phyloP scores from a whole-genome alignment of 805 yeast genomes.

The Lachancea mirantina region DNA sequence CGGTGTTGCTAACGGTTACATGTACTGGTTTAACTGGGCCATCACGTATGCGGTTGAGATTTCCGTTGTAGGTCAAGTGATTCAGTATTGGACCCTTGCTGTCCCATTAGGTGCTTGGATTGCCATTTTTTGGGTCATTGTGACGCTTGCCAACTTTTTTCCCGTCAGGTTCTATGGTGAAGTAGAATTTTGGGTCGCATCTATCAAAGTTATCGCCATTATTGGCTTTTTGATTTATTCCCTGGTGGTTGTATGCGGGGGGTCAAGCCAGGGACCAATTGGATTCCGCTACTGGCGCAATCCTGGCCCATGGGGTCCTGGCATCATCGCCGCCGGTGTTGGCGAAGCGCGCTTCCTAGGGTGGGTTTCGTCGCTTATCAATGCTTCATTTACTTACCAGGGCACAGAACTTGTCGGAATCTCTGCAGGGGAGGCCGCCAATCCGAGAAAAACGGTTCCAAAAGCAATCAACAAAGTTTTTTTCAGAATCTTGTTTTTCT shows the following conservation, averaged over 20 bases:
- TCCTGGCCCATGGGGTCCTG: slow-evolving; percentile 67
- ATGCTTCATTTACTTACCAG: slow-evolving; percentile 53
- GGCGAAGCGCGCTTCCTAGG: slow-evolving; percentile 44
- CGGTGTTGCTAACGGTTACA: slow-evolving; percentile 64
- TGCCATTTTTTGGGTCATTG: slow-evolving; percentile 42
- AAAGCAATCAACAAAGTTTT: slow-evolving; percentile 60
- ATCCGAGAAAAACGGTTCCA: slow-evolving; percentile 64
- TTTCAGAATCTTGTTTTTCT: slow-evolving; percentile 54
- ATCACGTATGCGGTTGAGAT: slow-evolving; percentile 58
- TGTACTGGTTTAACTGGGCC: slow-evolving; percentile 70
- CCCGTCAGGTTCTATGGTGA: slow-evolving; percentile 54
- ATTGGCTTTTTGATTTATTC: slow-evolving; percentile 49
- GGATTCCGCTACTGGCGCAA: slow-evolving; percentile 59
- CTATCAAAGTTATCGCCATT: slow-evolving; percentile 46
- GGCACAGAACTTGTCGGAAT: slow-evolving; percentile 55
- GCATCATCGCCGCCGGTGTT: slow-evolving; percentile 35
- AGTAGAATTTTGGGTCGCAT: slow-evolving; percentile 51
- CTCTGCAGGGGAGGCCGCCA: slow-evolving; percentile 53
- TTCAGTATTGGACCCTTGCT: slow-evolving; percentile 45
- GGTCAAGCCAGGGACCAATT: slow-evolving; percentile 48
- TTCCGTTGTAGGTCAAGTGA: slow-evolving; percentile 50
- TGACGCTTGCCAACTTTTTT: slow-evolving; percentile 40
- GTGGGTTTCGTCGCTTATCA: slow-evolving; percentile 47
- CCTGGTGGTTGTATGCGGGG: slow-evolving; percentile 50
- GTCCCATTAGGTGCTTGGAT: slow-evolving; percentile 62